These are phyloP conservation scores for Phytophthora ohioensis DNA, from an alignment of 352 stramenopile species.

Conservation along the genomic window DNA sequence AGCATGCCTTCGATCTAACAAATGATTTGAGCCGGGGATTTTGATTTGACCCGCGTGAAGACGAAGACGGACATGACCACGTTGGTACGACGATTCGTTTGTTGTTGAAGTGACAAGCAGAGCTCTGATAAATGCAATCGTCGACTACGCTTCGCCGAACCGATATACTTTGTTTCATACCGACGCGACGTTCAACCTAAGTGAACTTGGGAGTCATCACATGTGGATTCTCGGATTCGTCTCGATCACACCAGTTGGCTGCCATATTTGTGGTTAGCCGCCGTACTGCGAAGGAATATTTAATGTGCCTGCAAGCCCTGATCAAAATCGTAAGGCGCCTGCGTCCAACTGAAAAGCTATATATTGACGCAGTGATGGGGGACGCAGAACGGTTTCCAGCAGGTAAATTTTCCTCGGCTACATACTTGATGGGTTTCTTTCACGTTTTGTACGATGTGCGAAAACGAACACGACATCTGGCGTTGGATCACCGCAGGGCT, in stretches of 20 bases:
- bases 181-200: background rate
- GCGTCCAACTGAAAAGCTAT: background rate
- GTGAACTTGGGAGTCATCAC: background rate
- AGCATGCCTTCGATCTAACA: background rate
- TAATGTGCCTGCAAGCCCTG: background rate
- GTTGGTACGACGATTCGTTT: background rate
- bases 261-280: background rate
- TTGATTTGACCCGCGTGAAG: background rate
- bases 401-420: background rate
- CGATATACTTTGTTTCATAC: background rate
- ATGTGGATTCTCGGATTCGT: background rate
- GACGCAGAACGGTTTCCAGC: slow-evolving; percentile 4
- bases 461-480: background rate
- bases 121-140: background rate
- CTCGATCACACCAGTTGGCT: background rate
- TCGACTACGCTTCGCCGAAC: background rate
- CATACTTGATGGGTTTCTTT: slow-evolving; percentile 3
- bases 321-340: background rate
- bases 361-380: background rate
- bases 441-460: slow-evolving; percentile 11
- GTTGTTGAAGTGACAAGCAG: background rate
- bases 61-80: background rate
- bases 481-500: background rate
- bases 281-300: background rate
- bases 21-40: background rate